Base-by-base conservation (phyloP, 306 rosid genomes). In the Vigna trinervia region DNA sequence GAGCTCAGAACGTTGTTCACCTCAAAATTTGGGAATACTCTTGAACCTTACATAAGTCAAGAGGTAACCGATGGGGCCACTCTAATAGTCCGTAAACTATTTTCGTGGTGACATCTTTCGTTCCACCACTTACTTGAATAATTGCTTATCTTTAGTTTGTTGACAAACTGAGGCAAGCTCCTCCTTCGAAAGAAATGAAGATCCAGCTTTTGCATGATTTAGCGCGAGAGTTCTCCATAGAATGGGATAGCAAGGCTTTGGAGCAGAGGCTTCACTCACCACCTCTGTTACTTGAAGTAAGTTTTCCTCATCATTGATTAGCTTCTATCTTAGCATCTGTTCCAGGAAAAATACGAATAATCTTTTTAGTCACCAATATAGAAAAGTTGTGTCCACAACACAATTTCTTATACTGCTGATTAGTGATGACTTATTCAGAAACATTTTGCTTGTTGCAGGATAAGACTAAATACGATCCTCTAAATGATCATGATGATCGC, bases 101-200 rank as follows among this genome's bases (percentile, higher is more conserved):
- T 81, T 52, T 74, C 5, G 23, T 47, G 19, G 32, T 2, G 12
- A 41, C 58, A 8, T 62, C 67, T 47, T 80, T 54, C 78, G 66
- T 76, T 79, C 46, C 60, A 15, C 38, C 48, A 48, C 75, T 78
- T 30, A 81, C 74, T 47, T 69, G 17, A 84, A 84, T 80, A 75
- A 23, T 72, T 83, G 30, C 0, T 72, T 75, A 75, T 69, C 71
- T 58, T 43, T 45, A 95, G 99, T 79, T 95, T 72, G 80, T 84
- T 71, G 90, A 86, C 50, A 91, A 74, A 83, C 81, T 87, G 75
- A 88, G 19, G 85, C 61, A 70, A 65, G 63, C 34, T 30, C 78
- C 88, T 74, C 83, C 84, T 59, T 82, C 94, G 0, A 86, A 88
- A 78, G 97, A 95, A 78, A 84, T 80, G 89, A 92, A 89, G 91